phyloP scores from a whole-genome alignment of 106 monocot genomes.

The Phalaenopsis aphrodite region DNA sequence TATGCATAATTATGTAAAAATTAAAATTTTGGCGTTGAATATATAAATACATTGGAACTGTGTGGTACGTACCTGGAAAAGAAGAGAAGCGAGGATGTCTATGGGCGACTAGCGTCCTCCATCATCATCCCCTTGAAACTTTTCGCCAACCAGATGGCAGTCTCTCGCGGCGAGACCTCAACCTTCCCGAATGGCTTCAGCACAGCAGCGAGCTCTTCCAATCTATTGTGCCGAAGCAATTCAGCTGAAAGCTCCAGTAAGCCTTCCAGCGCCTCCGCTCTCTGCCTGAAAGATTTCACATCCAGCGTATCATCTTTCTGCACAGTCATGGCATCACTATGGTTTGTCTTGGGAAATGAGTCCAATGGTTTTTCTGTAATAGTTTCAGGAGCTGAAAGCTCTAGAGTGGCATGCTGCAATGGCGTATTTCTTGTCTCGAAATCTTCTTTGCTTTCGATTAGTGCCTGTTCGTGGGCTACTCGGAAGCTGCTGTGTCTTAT shows the following conservation, averaged over 20 bases:
- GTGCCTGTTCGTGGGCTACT: conserved; percentile 34
- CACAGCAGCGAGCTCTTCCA: conserved; percentile 85
- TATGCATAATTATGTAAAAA: too few relatives aligned
- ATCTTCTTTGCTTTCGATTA: conserved; percentile 56
- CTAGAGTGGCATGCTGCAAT: conserved; percentile 7
- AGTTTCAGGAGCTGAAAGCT: too few relatives aligned
- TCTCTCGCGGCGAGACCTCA: conserved; percentile 93
- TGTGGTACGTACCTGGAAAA: not conserved
- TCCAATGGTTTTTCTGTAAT: conserved; percentile 25
- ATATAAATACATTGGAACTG: too few relatives aligned
- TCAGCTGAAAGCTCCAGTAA: conserved; percentile 90
- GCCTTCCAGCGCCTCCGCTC: conserved; percentile 94
- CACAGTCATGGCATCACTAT: conserved; percentile 4
- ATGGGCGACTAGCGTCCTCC: conserved; percentile 23
- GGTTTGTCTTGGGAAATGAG: conserved; percentile 7
- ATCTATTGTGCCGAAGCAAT: conserved; percentile 50
- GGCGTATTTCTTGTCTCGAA: conserved; percentile 40
- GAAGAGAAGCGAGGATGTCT: not conserved
- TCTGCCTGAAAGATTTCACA: conserved; percentile 73
- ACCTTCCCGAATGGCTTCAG: conserved; percentile 89
- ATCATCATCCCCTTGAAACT: conserved; percentile 92
- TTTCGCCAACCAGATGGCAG: conserved; percentile 95
- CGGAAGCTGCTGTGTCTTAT: conserved; percentile 94
- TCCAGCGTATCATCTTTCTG: conserved; percentile 61
- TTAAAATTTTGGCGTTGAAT: too few relatives aligned